Conservation (phyloP, 192 early-diverging fungal species). For the Backusella circina region DNA sequence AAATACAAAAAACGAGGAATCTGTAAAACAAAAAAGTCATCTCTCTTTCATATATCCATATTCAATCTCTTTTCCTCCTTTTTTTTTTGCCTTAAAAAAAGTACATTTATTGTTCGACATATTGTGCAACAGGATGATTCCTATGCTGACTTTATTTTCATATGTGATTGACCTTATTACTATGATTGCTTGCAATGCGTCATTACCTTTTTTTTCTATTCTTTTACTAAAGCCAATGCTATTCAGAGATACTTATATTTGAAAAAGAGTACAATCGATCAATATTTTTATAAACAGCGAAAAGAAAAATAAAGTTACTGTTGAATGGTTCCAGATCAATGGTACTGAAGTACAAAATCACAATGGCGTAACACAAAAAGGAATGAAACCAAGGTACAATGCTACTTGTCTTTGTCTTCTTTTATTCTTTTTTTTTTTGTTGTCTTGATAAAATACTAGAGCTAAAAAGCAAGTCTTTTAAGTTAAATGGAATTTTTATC, state of each 20-base stretch:
- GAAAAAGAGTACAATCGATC: neutral
- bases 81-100: neutral
- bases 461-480: neutral
- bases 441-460: neutral
- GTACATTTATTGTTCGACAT: neutral
- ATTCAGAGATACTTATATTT: neutral
- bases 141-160: neutral
- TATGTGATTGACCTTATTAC: neutral
- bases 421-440: neutral
- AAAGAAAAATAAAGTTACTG: neutral
- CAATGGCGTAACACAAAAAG: neutral
- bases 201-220: too few species aligned
- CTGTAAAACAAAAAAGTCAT: neutral
- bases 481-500: too few species aligned
- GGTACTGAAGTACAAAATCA: neutral
- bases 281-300: too few species aligned
- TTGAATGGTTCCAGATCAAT: neutral
- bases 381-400: neutral
- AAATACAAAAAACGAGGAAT: neutral
- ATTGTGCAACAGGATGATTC: neutral
- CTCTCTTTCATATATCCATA: neutral
- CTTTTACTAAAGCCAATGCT: too few species aligned
- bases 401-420: neutral
- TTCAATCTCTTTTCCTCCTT: neutral
- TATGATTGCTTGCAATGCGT: too few species aligned